These are phyloP conservation scores for Lactarius sanguifluus DNA, from an alignment of 768 basidiomycete genomes.

Conservation along the genomic window DNA sequence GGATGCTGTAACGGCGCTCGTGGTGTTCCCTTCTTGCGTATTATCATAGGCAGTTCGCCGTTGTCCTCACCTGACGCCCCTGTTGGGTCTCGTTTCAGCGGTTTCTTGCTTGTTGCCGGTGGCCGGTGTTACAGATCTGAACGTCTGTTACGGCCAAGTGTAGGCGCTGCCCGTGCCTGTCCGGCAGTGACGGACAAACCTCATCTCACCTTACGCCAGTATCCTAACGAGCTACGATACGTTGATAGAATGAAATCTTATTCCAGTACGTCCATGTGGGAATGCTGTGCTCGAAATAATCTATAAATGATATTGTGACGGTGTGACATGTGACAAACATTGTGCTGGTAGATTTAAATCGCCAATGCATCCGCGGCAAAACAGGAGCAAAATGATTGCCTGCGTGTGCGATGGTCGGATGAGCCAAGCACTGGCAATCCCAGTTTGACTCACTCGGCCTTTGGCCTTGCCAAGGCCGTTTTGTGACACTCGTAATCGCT, in stretches of 20 bases:
- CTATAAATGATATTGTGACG: neutral
- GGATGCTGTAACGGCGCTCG: neutral
- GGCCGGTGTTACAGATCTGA: neutral
- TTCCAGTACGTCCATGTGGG: too few species aligned
- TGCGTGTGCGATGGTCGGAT: neutral
- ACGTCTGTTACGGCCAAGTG: neutral
- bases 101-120: neutral
- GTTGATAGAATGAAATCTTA: constrained; percentile 3
- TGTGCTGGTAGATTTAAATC: too few species aligned
- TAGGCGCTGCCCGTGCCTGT: neutral
- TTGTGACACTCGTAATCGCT: neutral
- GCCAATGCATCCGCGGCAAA: neutral
- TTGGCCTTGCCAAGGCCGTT: neutral
- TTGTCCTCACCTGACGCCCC: neutral
- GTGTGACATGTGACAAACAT: neutral
- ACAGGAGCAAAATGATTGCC: neutral
- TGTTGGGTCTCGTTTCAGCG: neutral
- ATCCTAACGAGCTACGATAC: neutral
- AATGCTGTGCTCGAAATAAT: neutral
- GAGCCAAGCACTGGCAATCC: neutral
- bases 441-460: neutral
- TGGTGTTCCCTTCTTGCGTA: neutral
- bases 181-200: neutral
- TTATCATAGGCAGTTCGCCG: neutral
- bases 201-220: neutral